Base-by-base conservation (phyloP, 164 flowering plant species). In the Tinospora cordifolia region DNA sequence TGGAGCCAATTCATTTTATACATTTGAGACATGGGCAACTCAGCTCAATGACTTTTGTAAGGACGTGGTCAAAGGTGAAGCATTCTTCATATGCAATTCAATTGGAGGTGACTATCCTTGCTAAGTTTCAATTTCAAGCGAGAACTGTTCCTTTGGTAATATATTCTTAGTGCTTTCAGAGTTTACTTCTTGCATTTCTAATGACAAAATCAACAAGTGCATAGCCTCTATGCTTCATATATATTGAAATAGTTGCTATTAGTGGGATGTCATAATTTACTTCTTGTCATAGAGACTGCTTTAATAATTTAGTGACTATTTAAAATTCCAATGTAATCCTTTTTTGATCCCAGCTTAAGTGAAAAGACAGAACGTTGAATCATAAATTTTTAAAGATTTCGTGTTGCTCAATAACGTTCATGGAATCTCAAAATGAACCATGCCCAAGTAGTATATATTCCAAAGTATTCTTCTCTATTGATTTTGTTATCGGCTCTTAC, bases 81-180 rank as follows among this genome's bases (percentile, higher is more conserved):
- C 93, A 40, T 93, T 88, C 83, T 90, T 91, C 69, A 84, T 90
- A 68, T 93, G 98, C 91, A 93, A 91, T 69, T 93, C 98, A 13
- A 91, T 93, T 57, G 98, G 98, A 88, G 98, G 98, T 93, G 75
- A 78, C 22, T 27, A 65, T 63, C 69, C 73, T 74, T 36, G 57
- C 65, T 63, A 40, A 40, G 22, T 64, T 65, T 40, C 47, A 72
- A 27, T 64, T 26, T 67, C 70, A 72, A 59, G 60, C 44, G 59
- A 66, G 62, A 22, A 41, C 11, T 77, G 30, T 54, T 49, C 54
- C 21, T 39, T 62, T 65, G 39, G 69, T 67, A 2, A 58, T 66
- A 6, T 36, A 22, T 24, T 44, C 62, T 69, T 64, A 34, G 66
- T 66, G 65, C 51, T 62, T 41, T 38, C 24, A 60, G 22, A 41